phyloP scores from a whole-genome alignment of 345 rosid genomes.

The Acer saccharum region DNA sequence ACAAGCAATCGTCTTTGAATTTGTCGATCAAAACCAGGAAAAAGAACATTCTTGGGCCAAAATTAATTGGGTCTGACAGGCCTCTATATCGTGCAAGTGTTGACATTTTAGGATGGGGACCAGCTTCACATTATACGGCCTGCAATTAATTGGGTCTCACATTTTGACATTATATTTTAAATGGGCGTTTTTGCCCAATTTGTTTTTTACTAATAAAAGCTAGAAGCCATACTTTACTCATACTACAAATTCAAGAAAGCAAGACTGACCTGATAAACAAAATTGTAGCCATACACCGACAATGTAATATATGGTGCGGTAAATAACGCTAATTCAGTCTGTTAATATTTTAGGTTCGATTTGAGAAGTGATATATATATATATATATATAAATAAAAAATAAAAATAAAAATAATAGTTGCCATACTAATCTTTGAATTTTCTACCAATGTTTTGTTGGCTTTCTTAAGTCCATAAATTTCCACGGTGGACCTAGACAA shows the following conservation, averaged over 20 bases:
- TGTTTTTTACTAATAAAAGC: neutral
- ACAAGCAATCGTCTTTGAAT: neutral
- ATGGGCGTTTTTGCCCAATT: neutral
- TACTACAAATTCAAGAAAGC: neutral
- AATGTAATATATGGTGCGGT: no score
- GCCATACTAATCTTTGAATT: neutral
- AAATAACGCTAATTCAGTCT: no score
- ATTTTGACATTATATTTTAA: neutral
- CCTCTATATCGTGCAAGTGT: neutral
- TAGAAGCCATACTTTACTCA: neutral
- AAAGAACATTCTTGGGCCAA: neutral
- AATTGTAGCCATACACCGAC: neutral
- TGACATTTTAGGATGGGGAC: neutral
- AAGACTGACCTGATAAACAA: neutral
- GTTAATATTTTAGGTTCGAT: no score
- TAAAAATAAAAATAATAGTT: no score
- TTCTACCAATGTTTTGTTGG: neutral
- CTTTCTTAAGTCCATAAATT: neutral
- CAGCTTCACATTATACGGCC: neutral
- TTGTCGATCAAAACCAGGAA: neutral
- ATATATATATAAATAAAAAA: no score
- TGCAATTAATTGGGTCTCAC: neutral
- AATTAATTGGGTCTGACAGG: conserved; percentile 1
- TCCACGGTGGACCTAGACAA: neutral
- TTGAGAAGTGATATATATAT: no score